phyloP scores from a whole-genome alignment of 1,284 basidiomycete species.

The Trametes pubescens region DNA sequence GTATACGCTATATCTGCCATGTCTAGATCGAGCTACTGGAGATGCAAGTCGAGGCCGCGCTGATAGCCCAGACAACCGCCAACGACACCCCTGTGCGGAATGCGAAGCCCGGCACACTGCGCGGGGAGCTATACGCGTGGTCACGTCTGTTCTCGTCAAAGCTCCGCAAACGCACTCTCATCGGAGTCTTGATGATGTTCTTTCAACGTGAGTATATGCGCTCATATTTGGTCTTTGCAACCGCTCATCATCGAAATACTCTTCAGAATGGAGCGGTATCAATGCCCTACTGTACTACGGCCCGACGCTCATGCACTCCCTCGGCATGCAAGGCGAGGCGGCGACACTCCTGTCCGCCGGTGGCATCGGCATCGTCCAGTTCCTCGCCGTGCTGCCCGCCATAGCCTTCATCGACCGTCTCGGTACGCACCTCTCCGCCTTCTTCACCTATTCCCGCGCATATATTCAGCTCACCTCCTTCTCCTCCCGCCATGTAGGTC shows the following conservation, averaged over 20 bases:
- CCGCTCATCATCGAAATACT: not conserved
- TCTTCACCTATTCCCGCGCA: not conserved
- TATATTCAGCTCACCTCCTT: not conserved
- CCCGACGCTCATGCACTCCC: slow-evolving; percentile 69
- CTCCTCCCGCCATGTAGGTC: slow-evolving; percentile 56
- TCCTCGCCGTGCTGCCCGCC: slow-evolving; percentile 77
- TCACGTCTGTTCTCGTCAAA: slow-evolving; percentile 57
- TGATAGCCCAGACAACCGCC: slow-evolving; percentile 50
- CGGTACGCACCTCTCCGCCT: slow-evolving; percentile 55
- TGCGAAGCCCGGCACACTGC: slow-evolving; percentile 37
- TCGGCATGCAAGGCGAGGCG: slow-evolving; percentile 65
- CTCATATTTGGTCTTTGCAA: not conserved
- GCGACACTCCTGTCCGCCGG: slow-evolving; percentile 74
- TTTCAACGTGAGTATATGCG: slow-evolving; percentile 66
- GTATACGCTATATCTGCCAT: not conserved
- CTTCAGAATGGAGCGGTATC: slow-evolving; percentile 82
- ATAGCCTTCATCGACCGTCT: slow-evolving; percentile 76
- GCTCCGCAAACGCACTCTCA: slow-evolving; percentile 65
- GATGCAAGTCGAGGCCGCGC: slow-evolving; percentile 69
- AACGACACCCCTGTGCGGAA: not conserved
- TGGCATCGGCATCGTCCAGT: slow-evolving; percentile 82
- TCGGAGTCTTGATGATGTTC: slow-evolving; percentile 78
- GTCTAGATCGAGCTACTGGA: slow-evolving; percentile 73
- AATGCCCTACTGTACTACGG: slow-evolving; percentile 86
- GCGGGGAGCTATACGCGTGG: slow-evolving; percentile 60